Conservation (phyloP, 441 rosid species). For the Geranium incanum region DNA sequence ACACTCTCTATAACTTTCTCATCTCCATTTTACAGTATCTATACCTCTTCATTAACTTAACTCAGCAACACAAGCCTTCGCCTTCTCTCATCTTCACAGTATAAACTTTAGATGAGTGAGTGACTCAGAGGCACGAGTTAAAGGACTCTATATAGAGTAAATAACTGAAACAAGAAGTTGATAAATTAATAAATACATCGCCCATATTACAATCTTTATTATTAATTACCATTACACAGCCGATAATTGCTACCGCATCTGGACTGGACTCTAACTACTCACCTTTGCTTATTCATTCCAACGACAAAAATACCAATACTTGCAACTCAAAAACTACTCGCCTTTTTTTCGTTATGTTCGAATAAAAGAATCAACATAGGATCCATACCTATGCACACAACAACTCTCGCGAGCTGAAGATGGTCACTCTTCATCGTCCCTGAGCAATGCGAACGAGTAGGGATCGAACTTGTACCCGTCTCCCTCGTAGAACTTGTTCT, state of each 20-base stretch:
- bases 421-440: slow-evolving; percentile 53
- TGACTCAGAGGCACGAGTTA: too few species aligned
- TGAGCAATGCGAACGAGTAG: slow-evolving; percentile 44
- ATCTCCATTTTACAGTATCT: too few species aligned
- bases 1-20: too few species aligned
- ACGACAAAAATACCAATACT: not conserved
- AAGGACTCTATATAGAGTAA: too few species aligned
- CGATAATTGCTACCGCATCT: slow-evolving; percentile 1
- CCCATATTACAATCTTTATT: not conserved
- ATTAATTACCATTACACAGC: not conserved
- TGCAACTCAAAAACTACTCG: not conserved
- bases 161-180: too few species aligned
- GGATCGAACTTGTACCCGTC: slow-evolving; percentile 85
- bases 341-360: not conserved
- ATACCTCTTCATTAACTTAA: too few species aligned
- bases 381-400: slow-evolving; percentile 8
- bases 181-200: too few species aligned
- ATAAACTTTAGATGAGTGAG: too few species aligned
- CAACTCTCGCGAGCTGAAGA: not conserved
- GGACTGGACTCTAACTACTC: slow-evolving; percentile 1
- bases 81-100: too few species aligned
- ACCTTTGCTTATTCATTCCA: slow-evolving; percentile 1
- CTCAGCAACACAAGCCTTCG: too few species aligned
- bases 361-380: slow-evolving; percentile 11
- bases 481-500: slow-evolving; percentile 90